These are phyloP conservation scores for Komagataea norvegica DNA, from an alignment of 1,139 yeast species.

Conservation along the genomic window DNA sequence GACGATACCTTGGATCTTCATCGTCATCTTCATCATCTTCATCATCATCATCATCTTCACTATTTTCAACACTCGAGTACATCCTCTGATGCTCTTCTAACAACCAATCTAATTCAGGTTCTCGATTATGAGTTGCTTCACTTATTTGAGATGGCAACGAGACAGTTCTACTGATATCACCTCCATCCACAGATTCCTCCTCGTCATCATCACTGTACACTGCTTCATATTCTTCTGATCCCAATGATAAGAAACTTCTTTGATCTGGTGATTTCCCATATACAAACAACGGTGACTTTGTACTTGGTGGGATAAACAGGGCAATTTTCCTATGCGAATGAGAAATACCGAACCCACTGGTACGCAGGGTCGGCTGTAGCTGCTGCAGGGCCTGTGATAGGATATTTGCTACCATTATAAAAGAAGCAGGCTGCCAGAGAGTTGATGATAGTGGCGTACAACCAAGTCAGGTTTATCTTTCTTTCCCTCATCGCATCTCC, in stretches of 20 bases:
- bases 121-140: constrained; percentile 45
- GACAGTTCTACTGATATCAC: constrained; percentile 35
- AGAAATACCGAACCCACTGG: constrained; percentile 37
- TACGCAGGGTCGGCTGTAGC: constrained; percentile 32
- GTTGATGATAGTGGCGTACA: too few species aligned
- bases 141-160: constrained; percentile 64
- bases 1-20: constrained; percentile 5
- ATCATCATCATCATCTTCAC: constrained; percentile 16
- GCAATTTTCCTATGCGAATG: constrained; percentile 41
- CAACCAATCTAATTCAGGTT: constrained; percentile 51
- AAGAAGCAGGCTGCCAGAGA: too few species aligned
- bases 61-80: constrained; percentile 36
- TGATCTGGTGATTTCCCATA: constrained; percentile 54
- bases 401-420: constrained; percentile 18
- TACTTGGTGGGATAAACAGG: constrained; percentile 66
- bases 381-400: constrained; percentile 27
- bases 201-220: constrained; percentile 35
- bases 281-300: constrained; percentile 59
- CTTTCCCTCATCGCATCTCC: too few species aligned
- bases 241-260: constrained; percentile 55
- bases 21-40: constrained; percentile 13
- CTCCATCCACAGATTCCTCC: constrained; percentile 43
- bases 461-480: too few species aligned
- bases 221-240: constrained; percentile 33
- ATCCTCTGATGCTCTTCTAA: constrained; percentile 64